Evolutionary conservation across 2,329 filamentous ascomycete genomes (phyloP), one percentile per base, ranked within the genome.

Genomic region (Trichophyton verrucosum): DNA sequence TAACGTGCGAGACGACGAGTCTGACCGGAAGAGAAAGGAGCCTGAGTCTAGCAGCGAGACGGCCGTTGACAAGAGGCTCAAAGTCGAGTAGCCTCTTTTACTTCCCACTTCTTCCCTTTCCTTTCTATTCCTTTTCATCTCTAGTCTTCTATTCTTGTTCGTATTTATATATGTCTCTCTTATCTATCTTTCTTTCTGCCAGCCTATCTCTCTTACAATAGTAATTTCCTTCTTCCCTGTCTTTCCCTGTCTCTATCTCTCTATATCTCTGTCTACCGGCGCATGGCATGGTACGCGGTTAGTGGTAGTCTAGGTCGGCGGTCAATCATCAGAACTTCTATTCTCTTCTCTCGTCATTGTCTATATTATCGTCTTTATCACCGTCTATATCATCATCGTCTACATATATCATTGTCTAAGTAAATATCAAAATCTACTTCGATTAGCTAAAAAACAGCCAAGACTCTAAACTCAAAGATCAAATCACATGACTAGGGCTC

Each of bases 41-140:
- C 49, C 49, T 24, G 49, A 53, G 13, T n/a, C 49, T 13, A 33
- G 49, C n/a, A 11, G n/a, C 17, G 49, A 53, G 11, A 11, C 20
- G 7, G 49, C 49, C 3, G 49, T 53, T 11, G 49, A 53, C 49
- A 53, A 53, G 49, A 22, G 49, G 49, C 27, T 53, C 22, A 77
- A 75, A 65, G 64, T 65, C 17, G 62, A 65, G 24, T 53, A 53
- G 15, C 27, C 27, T n/a, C 27, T 7, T 30, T 51, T 9, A 9
- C 11, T 38, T 38, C 2, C 8, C 11, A 3, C 40, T 44, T 17
- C 40, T n/a, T 44, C 40, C 7, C n/a, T 17, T 15, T 7, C 17
- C 38, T 6, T 42, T 42, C 15, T 3, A 4, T n/a, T 11, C 15
- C 15, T n/a, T n/a, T 42, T n/a, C 38, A 4, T 30, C 6, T 30